These are phyloP conservation scores for Trichoderma sp. DNA, from an alignment of 2,329 filamentous ascomycete species.

Conservation along the genomic window DNA sequence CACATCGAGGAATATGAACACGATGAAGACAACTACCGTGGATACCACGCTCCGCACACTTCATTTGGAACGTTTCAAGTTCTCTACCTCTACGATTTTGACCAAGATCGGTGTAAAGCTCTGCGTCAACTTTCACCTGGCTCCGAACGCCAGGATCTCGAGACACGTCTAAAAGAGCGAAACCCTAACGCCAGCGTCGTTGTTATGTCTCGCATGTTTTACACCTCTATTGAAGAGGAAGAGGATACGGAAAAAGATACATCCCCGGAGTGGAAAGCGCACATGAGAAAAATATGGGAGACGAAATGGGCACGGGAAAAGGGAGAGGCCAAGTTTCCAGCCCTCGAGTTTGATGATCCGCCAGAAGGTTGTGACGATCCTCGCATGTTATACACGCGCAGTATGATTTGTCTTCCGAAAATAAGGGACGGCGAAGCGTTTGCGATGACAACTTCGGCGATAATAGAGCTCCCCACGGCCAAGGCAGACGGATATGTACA, in stretches of 20 bases:
- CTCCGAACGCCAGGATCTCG: not conserved
- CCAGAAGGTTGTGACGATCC: not conserved
- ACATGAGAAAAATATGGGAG: not conserved
- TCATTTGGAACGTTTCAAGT: not conserved
- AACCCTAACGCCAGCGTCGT: slow-evolving; percentile 1
- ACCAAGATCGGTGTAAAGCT: not conserved
- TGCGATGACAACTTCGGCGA: slow-evolving; percentile 10
- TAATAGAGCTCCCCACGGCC: not conserved
- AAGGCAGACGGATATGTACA: not conserved
- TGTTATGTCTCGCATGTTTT: slow-evolving; percentile 6
- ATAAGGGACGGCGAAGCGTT: not conserved
- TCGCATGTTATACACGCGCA: not conserved
- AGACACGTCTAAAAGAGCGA: not conserved
- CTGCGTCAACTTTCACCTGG: not conserved
- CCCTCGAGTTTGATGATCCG: not conserved
- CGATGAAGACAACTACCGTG: not conserved
- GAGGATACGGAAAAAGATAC: not conserved
- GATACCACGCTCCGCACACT: not conserved
- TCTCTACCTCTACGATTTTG: slow-evolving; percentile 13
- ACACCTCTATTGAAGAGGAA: not conserved
- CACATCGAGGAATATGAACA: not conserved
- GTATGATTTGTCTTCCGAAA: not conserved
- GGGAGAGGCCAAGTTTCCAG: slow-evolving; percentile 9
- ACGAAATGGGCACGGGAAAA: not conserved
- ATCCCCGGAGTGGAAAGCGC: not conserved